phyloP scores from a whole-genome alignment of 2,329 filamentous ascomycete species.

The Aspergillus sp. region DNA sequence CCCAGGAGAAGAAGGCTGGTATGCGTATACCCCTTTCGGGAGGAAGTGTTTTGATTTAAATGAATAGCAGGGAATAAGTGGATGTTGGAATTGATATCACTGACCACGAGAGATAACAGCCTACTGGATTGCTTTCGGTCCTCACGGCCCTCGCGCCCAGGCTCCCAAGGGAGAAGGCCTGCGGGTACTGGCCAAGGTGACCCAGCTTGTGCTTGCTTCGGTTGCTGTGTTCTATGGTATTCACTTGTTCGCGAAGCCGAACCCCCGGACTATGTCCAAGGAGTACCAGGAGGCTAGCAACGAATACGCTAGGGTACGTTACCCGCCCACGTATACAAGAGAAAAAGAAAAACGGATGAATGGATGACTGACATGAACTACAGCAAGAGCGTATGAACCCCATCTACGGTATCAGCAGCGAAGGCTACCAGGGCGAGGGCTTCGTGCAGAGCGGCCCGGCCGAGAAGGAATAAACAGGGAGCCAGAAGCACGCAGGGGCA shows the following conservation, averaged over 20 bases:
- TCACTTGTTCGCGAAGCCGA: constrained; percentile 62
- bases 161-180: constrained; percentile 75
- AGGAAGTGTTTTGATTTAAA: no score
- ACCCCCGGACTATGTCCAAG: constrained; percentile 84
- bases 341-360: no score
- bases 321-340: neutral
- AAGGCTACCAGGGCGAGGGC: constrained; percentile 69
- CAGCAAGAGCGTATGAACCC: constrained; percentile 80
- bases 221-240: constrained; percentile 63
- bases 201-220: constrained; percentile 58
- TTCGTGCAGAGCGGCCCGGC: constrained; percentile 58
- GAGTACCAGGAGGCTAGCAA: constrained; percentile 95
- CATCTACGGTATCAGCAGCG: constrained; percentile 71
- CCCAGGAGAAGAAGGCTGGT: constrained; percentile 99
- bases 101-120: constrained; percentile 47
- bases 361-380: constrained; percentile 3
- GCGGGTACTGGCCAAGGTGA: constrained; percentile 67
- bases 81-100: neutral
- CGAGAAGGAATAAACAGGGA: constrained; percentile 29
- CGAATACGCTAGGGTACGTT: constrained; percentile 80
- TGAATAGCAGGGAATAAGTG: no score
- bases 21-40: constrained; percentile 40
- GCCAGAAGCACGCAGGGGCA: neutral
- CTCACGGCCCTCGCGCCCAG: constrained; percentile 82
- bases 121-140: constrained; percentile 97